Evolutionary conservation across 495 filamentous ascomycete species (phyloP).

Genomic region (Aspergillus hancockii): DNA sequence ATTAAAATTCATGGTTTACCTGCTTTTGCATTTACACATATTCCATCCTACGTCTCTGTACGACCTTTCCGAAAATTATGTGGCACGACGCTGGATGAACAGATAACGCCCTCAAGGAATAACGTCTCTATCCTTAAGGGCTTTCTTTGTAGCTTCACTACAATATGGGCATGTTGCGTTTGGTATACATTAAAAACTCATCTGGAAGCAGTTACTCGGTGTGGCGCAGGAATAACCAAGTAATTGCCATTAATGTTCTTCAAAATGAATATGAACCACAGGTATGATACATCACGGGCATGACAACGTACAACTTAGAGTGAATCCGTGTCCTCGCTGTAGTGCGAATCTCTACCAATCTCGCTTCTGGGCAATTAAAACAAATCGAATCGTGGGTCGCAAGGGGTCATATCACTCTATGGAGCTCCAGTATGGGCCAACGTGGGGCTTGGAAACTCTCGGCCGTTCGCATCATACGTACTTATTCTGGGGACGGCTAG

Average conservation of each 20-base stretch:
- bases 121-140: background rate
- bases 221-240: background rate
- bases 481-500: background rate
- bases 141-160: background rate
- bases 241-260: background rate
- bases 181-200: background rate
- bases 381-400: background rate
- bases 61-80: background rate
- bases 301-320: background rate
- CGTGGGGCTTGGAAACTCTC: background rate
- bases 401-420: background rate
- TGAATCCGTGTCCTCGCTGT: background rate
- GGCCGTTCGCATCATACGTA: background rate
- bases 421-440: background rate
- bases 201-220: background rate
- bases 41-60: background rate
- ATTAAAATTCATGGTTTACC: background rate
- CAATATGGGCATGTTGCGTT: background rate
- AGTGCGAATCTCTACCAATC: background rate
- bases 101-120: background rate
- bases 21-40: background rate
- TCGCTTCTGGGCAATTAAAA: background rate
- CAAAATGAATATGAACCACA: background rate
- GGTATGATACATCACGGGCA: background rate
- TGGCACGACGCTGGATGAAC: background rate